Percentiles rank a stretch among this genome's conserved stretches.
Evolutionary conservation across 805 yeast genomes (phyloP).

Genomic region (Lachancea fermentati): DNA sequence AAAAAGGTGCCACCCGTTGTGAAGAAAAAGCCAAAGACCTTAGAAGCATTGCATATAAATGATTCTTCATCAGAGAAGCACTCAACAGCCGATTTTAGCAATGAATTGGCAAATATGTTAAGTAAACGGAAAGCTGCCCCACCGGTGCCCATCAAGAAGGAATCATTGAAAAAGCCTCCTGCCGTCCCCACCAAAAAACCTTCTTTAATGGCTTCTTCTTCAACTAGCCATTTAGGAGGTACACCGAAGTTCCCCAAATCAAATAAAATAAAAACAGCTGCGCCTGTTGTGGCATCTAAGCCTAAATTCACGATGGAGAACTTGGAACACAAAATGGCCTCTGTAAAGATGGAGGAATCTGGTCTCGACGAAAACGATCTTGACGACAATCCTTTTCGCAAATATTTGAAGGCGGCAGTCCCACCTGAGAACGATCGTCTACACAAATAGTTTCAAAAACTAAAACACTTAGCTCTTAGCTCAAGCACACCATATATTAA

Average conservation of each 20-base stretch:
- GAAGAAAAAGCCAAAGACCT: slow-evolving; percentile 25
- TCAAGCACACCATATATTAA: neutral
- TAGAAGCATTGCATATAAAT: slow-evolving; percentile 5
- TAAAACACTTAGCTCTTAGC: neutral
- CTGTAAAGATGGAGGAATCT: neutral
- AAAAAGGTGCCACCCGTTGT: slow-evolving; percentile 21
- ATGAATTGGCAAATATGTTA: neutral
- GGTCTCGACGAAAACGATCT: slow-evolving; percentile 13
- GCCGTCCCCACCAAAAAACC: neutral
- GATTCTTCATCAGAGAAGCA: too few species aligned
- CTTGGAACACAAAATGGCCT: neutral
- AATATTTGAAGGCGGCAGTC: slow-evolving; percentile 35
- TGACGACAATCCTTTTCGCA: slow-evolving; percentile 34
- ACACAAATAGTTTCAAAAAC: slow-evolving; percentile 16
- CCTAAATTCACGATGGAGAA: slow-evolving; percentile 3
- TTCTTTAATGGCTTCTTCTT: neutral
- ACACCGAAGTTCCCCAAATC: neutral
- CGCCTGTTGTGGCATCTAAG: slow-evolving; percentile 1
- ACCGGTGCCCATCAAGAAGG: slow-evolving; percentile 17
- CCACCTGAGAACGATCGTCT: slow-evolving; percentile 34
- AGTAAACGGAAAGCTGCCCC: slow-evolving; percentile 16
- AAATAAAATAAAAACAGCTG: neutral
- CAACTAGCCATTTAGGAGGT: neutral
- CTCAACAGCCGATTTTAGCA: neutral
- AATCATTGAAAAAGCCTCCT: slow-evolving; percentile 7